A percentile compares a stretch with the other conserved stretches of the same genome.
phyloP scores from a whole-genome alignment of 768 basidiomycete genomes.

The Pisolithus sp. region DNA sequence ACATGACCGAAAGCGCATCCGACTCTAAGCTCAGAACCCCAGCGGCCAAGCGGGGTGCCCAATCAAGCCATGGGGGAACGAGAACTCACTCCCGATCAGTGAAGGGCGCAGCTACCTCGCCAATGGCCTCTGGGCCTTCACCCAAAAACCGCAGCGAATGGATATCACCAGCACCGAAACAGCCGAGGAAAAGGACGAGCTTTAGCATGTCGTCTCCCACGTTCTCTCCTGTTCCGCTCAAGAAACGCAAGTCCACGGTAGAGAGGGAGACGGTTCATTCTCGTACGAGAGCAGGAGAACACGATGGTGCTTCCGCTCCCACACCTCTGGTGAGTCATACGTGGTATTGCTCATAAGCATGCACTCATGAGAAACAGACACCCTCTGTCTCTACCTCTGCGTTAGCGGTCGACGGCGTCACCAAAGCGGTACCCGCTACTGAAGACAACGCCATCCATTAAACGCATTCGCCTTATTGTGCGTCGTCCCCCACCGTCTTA shows the following conservation, averaged over 20 bases:
- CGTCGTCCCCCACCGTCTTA: conserved; percentile 53
- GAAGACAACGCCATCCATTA: conserved; percentile 32
- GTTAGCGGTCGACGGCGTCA: background rate
- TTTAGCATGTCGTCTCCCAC: conserved; percentile 15
- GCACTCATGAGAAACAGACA: background rate
- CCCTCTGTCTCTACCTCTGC: background rate
- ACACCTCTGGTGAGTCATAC: background rate
- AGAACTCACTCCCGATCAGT: conserved; percentile 4
- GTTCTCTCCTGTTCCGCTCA: conserved; percentile 13
- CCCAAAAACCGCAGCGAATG: conserved; percentile 5
- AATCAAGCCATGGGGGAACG: conserved; percentile 2
- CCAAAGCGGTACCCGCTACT: background rate
- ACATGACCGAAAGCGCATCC: background rate
- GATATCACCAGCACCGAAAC: background rate
- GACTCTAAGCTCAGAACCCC: background rate
- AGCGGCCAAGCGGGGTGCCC: background rate
- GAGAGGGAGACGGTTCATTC: background rate
- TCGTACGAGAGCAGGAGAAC: conserved; percentile 15
- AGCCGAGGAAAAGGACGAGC: conserved; percentile 23
- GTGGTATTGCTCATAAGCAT: no score
- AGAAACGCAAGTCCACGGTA: conserved; percentile 21
- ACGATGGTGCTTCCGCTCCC: conserved; percentile 5
- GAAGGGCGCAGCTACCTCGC: background rate
- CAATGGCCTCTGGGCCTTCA: conserved; percentile 2
- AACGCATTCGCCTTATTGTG: conserved; percentile 61